Conservation (phyloP, 129 eudicot genomes). For the Tagetes patula region DNA sequence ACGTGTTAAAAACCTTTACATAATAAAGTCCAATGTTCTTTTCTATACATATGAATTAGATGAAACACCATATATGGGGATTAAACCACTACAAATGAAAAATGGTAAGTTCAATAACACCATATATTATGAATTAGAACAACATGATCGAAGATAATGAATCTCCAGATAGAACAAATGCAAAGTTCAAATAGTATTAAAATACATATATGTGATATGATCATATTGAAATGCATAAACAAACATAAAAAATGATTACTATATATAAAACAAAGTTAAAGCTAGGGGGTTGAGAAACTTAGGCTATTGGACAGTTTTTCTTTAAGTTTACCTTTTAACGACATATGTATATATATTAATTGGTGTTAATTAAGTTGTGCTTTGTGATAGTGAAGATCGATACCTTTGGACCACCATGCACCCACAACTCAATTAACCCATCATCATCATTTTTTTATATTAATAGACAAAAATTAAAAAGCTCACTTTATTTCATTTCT, state of each 20-base stretch:
- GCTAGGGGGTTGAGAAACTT: constrained; percentile 24
- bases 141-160: not conserved
- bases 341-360: constrained; percentile 6
- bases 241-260: not conserved
- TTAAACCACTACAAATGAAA: not conserved
- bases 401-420: constrained; percentile 35
- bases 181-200: too few relatives aligned
- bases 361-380: not conserved
- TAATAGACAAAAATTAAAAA: too few relatives aligned
- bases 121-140: too few relatives aligned
- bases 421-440: not conserved
- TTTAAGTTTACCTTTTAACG: constrained; percentile 31
- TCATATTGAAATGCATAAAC: not conserved
- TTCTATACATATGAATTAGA: too few relatives aligned
- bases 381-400: constrained; percentile 33
- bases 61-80: not conserved
- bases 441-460: too few relatives aligned
- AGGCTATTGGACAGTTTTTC: constrained; percentile 29
- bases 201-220: not conserved
- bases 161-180: not conserved
- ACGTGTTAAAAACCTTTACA: too few relatives aligned
- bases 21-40: too few relatives aligned
- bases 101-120: too few relatives aligned
- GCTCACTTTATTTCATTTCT: too few relatives aligned
- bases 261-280: constrained; percentile 21